Conservation (phyloP, 2,329 filamentous ascomycete species). For the Botrytis pseudocinerea region DNA sequence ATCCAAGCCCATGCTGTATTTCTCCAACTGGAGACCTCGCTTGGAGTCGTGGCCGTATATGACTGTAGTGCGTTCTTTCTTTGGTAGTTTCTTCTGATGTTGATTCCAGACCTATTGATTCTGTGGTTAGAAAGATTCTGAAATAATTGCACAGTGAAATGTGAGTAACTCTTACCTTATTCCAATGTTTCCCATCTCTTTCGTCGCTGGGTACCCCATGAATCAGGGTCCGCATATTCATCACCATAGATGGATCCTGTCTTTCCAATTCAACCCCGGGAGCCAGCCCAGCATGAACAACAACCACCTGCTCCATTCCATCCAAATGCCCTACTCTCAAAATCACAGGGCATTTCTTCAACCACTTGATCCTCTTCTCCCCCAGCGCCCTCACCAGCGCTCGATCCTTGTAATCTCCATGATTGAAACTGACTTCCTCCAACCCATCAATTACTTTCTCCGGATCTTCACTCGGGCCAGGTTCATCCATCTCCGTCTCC, state of each 20-base stretch:
- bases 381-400: constrained; percentile 35
- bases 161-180: constrained; percentile 34
- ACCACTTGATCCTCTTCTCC: constrained; percentile 64
- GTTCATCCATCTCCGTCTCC: constrained; percentile 30
- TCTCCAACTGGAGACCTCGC: constrained; percentile 63
- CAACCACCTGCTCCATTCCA: constrained; percentile 62
- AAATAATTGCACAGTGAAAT: background rate
- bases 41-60: constrained; percentile 88
- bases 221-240: constrained; percentile 78
- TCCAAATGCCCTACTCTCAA: constrained; percentile 66
- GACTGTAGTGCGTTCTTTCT: constrained; percentile 58
- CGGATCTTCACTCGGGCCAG: constrained; percentile 37
- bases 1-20: constrained; percentile 83
- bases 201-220: constrained; percentile 37
- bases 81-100: constrained; percentile 45
- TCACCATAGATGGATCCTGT: constrained; percentile 77
- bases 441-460: constrained; percentile 33
- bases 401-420: constrained; percentile 39
- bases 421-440: constrained; percentile 35
- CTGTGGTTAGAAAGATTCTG: constrained; percentile 24
- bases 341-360: constrained; percentile 74
- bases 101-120: constrained; percentile 54
- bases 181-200: constrained; percentile 37
- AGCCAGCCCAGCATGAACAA: constrained; percentile 84
- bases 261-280: constrained; percentile 68